Evolutionary conservation across 306 rosid genomes (phyloP).

Genomic region (Castanea crenata): DNA sequence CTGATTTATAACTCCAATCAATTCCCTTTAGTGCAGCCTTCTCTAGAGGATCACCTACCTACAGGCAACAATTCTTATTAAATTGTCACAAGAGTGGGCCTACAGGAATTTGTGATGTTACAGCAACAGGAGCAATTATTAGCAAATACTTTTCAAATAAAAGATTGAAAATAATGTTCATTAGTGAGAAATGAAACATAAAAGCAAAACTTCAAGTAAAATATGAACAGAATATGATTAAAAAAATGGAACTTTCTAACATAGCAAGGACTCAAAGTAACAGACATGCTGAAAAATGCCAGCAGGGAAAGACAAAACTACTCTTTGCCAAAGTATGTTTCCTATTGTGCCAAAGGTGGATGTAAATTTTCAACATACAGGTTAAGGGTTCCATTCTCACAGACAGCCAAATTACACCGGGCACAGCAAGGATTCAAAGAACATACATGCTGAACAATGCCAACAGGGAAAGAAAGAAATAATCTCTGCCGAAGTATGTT

Average conservation of each 20-base stretch:
- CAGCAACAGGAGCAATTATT: not conserved
- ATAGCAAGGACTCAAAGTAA: not conserved
- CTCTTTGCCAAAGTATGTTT: not conserved
- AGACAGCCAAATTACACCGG: too few relatives aligned
- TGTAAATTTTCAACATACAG: not conserved
- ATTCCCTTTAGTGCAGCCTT: constrained; percentile 98
- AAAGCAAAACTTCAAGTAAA: not conserved
- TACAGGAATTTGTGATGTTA: constrained; percentile 11
- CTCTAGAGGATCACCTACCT: constrained; percentile 99
- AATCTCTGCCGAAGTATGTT: not conserved
- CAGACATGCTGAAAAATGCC: not conserved
- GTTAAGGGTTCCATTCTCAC: not conserved
- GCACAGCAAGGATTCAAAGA: too few relatives aligned
- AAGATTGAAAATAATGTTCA: not conserved
- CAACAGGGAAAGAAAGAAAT: not conserved
- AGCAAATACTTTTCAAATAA: not conserved
- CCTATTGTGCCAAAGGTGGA: not conserved
- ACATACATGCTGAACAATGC: not conserved
- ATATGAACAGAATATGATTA: not conserved
- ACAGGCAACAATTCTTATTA: constrained; percentile 21
- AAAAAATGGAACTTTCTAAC: not conserved
- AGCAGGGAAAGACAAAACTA: not conserved
- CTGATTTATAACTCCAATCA: constrained; percentile 93
- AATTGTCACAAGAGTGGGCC: not conserved
- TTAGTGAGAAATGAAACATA: not conserved